These are phyloP conservation scores for Neonectria hederae DNA, from an alignment of 2,329 filamentous ascomycete species.

Conservation along the genomic window DNA sequence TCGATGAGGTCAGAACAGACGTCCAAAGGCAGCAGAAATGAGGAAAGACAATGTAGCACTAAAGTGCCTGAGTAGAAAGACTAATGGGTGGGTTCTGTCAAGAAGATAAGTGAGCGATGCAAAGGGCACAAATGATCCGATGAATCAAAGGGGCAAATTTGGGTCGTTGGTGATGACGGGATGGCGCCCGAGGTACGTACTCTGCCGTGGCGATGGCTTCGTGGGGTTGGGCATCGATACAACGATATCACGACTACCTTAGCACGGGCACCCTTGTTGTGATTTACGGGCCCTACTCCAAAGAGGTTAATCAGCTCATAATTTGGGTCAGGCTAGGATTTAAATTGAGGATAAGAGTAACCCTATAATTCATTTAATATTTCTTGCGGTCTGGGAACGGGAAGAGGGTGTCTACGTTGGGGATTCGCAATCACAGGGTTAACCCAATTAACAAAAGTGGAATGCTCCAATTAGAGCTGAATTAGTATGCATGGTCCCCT, in stretches of 20 bases:
- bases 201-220: neutral
- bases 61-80: neutral
- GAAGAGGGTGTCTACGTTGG: no score
- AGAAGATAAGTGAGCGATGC: neutral
- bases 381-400: no score
- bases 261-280: no score
- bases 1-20: neutral
- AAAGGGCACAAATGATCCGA: slow-evolving; percentile 4
- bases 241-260: neutral
- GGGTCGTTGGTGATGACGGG: neutral
- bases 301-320: no score
- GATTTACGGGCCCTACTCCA: no score
- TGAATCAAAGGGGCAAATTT: slow-evolving; percentile 15
- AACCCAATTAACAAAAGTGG: no score
- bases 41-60: neutral
- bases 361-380: no score
- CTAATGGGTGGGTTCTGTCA: neutral
- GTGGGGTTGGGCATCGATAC: neutral
- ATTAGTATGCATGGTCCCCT: no score
- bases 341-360: no score
- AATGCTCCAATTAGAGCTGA: no score
- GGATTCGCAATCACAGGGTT: no score
- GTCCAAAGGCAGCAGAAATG: neutral
- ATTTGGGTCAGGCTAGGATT: no score
- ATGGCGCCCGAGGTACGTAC: slow-evolving; percentile 9